Base-by-base conservation (phyloP, 768 basidiomycete species). In the Boletus huronensis region DNA sequence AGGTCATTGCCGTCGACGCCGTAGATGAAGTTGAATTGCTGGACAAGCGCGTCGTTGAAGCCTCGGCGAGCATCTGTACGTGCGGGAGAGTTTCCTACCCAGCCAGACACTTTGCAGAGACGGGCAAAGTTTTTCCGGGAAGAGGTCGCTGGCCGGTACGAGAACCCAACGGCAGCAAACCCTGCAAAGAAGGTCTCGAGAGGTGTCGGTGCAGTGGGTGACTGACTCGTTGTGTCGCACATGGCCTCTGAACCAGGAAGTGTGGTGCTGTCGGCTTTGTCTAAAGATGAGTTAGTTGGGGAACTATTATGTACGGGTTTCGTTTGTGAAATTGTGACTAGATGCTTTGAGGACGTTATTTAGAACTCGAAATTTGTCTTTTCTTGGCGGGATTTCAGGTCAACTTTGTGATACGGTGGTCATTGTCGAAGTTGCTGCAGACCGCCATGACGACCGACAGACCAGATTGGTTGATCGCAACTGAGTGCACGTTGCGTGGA, bases 1-100 rank as follows among this genome's bases (percentile, higher is more conserved):
- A 66, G 13, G 41, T 64, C 47, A 8, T 59, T 51, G 1, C 25
- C 58, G 19, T 65, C 53, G 29, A 50, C 52, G 0, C 68, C 66
- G 17, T 57, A 68, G 29, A 60, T 25, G 14, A 50, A 46, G 42
- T 70, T 68, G 46, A 70, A 68, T 31, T 68, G 43, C 32, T 66
- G 47, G 1, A 65, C 58, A 35, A 68, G 61, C 6, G 68, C 66
- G 21, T 60, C 58, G 2, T 59, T 47, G 61, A 63, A 67, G 13
- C 25, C 43, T 3, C 13, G 2, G 8, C 46, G 52, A 0, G 63
- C 57, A 2, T 41, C 2, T 6, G n/a, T 0, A 8, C 52, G 48
- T 6, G 54, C 53, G 0, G 46, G 1, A 0, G 46, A 43, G 19
- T 52, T 39, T 3, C 13, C 32, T 1, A 10, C 14, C 61, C 61